A percentile compares a stretch with the other conserved stretches of the same genome.
phyloP scores from a whole-genome alignment of 805 yeast species.

The Saccharomycopsis javanensis region DNA sequence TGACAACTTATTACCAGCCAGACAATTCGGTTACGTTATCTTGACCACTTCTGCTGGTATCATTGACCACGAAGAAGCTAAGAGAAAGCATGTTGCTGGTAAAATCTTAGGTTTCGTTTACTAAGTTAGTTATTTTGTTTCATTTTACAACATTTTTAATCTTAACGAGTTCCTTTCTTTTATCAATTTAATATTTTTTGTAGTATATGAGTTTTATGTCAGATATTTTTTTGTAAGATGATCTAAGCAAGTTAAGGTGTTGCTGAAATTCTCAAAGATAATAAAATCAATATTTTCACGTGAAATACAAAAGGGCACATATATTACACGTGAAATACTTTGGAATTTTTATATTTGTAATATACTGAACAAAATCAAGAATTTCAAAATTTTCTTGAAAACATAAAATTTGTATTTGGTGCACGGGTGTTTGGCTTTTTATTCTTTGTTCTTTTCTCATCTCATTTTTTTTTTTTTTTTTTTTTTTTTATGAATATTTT shows the following conservation, averaged over 20 bases:
- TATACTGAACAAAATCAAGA: no score
- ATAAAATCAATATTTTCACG: no score
- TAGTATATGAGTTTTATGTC: constrained; percentile 1
- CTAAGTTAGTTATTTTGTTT: constrained; percentile 37
- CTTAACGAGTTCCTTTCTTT: not conserved
- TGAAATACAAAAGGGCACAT: no score
- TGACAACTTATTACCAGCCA: constrained; percentile 95
- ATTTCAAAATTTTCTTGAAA: no score
- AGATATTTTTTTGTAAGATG: no score
- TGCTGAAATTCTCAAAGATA: no score
- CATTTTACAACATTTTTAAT: not conserved
- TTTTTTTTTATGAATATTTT: no score
- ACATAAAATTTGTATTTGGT: not conserved
- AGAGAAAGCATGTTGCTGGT: constrained; percentile 99
- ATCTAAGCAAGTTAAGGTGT: no score
- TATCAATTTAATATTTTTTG: not conserved
- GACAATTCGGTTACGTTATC: constrained; percentile 97
- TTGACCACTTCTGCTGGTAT: constrained; percentile 99
- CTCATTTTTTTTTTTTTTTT: not conserved
- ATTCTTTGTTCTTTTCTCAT: no score
- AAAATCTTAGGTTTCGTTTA: constrained; percentile 97
- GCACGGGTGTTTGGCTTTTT: not conserved
- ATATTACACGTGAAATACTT: no score
- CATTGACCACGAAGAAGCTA: constrained; percentile 99
- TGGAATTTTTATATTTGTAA: no score